Evolutionary conservation across 768 basidiomycete genomes (phyloP).

Genomic region (Lactarius evosmus): DNA sequence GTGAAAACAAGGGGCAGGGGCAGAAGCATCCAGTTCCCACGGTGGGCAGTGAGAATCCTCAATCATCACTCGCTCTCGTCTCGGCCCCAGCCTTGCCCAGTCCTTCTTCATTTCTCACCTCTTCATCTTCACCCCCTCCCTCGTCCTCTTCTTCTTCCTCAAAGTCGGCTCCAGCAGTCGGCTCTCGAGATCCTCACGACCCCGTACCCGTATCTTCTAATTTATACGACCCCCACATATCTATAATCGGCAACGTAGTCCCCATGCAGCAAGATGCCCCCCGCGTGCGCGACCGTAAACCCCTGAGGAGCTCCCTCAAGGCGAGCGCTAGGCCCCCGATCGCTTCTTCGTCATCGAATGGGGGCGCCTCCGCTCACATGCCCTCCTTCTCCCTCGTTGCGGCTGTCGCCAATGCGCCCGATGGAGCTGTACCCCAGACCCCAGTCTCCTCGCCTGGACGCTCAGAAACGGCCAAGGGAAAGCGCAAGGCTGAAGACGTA

Average conservation of each 20-base stretch:
- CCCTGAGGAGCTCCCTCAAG: constrained; percentile 27
- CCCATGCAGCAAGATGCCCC: constrained; percentile 23
- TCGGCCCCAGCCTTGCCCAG: neutral
- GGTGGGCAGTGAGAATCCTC: neutral
- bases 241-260: constrained; percentile 18
- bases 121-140: constrained; percentile 3
- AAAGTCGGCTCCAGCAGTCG: constrained; percentile 9
- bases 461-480: constrained; percentile 48
- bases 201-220: constrained; percentile 14
- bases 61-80: neutral
- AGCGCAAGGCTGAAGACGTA: constrained; percentile 73
- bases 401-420: constrained; percentile 31
- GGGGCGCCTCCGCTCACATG: constrained; percentile 1
- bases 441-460: constrained; percentile 27
- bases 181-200: constrained; percentile 7
- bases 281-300: constrained; percentile 24
- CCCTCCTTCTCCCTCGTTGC: constrained; percentile 27
- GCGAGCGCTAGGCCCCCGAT: constrained; percentile 21
- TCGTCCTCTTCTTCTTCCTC: neutral
- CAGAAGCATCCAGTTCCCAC: constrained; percentile 9
- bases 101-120: neutral
- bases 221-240: constrained; percentile 22
- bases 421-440: constrained; percentile 24
- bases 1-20: neutral
- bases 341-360: constrained; percentile 22